These are phyloP conservation scores for Hydnum rufescens DNA, from an alignment of 768 basidiomycete genomes.

Conservation along the genomic window DNA sequence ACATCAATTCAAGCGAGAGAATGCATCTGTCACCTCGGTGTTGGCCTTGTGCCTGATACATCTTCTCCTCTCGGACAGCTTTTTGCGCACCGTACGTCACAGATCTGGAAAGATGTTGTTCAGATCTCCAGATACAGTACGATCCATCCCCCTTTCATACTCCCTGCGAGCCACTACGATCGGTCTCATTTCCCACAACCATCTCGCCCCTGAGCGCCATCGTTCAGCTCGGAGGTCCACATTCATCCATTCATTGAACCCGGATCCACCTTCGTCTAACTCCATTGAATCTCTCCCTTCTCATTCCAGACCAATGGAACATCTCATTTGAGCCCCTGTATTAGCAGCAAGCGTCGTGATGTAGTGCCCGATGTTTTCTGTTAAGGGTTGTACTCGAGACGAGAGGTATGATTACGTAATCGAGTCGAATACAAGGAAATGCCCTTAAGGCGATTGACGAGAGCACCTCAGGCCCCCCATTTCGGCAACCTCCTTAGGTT, in stretches of 20 bases:
- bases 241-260: background rate
- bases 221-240: too few species aligned
- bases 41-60: background rate
- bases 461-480: too few species aligned
- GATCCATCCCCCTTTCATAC: constrained; percentile 3
- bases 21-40: too few species aligned
- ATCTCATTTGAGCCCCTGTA: background rate
- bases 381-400: too few species aligned
- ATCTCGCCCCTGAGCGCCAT: too few species aligned
- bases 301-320: background rate
- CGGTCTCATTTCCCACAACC: background rate
- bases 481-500: too few species aligned
- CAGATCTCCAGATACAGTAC: constrained; percentile 1
- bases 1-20: too few species aligned
- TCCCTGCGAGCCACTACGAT: background rate
- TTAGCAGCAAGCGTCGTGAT: background rate
- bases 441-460: too few species aligned
- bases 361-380: background rate
- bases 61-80: background rate
- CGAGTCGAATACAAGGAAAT: too few species aligned
- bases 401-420: too few species aligned
- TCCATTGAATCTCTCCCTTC: background rate
- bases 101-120: background rate
- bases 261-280: too few species aligned
- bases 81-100: background rate